Conservation (phyloP, 345 rosid genomes). For the Eutrema yunnanense region DNA sequence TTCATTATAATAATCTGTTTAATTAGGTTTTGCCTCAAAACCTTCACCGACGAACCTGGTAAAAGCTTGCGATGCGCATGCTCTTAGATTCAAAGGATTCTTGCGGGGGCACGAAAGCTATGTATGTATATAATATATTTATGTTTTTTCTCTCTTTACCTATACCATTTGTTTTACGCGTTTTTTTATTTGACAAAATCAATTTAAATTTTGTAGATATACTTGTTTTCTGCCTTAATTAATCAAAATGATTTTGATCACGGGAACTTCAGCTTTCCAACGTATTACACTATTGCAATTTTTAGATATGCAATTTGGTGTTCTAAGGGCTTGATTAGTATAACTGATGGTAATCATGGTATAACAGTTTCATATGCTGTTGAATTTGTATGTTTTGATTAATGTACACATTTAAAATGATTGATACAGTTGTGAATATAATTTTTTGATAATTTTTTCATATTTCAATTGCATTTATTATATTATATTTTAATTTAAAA, state of each 20-base stretch:
- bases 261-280: background rate
- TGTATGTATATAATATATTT: background rate
- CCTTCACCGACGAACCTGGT: too few species aligned
- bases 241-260: background rate
- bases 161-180: background rate
- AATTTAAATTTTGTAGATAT: background rate
- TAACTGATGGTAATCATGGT: too few species aligned
- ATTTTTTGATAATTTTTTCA: too few species aligned
- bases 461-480: too few species aligned
- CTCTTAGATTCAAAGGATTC: background rate
- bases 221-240: background rate
- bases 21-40: too few species aligned
- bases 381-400: too few species aligned
- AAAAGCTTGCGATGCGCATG: too few species aligned
- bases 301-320: background rate
- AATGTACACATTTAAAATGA: too few species aligned
- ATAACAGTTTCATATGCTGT: too few species aligned
- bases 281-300: background rate
- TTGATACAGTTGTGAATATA: too few species aligned
- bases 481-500: too few species aligned
- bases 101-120: background rate
- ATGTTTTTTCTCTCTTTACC: background rate
- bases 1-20: too few species aligned
- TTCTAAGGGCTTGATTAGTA: background rate
- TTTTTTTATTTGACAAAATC: background rate